A percentile compares a stretch with the other conserved stretches of the same genome.
phyloP scores from a whole-genome alignment of 495 filamentous ascomycete genomes.

The Lepraria neglecta region DNA sequence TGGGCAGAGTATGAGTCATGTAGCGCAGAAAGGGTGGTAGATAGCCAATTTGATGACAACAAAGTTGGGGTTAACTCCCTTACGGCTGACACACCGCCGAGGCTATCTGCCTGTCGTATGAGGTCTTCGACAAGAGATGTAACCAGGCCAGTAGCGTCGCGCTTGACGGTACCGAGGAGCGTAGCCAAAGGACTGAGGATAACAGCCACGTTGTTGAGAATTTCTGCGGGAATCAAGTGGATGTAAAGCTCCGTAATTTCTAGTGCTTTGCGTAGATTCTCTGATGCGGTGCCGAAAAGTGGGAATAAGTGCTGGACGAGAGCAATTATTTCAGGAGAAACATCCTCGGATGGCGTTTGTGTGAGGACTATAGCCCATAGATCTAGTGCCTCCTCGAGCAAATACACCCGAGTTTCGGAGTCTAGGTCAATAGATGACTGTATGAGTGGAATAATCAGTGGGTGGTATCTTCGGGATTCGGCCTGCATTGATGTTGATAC shows the following conservation, averaged over 20 bases:
- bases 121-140: slow-evolving; percentile 63
- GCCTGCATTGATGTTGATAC: slow-evolving; percentile 73
- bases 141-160: slow-evolving; percentile 59
- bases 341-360: slow-evolving; percentile 56
- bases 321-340: slow-evolving; percentile 57
- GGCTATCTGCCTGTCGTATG: slow-evolving; percentile 58
- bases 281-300: slow-evolving; percentile 62
- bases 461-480: slow-evolving; percentile 64
- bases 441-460: slow-evolving; percentile 71
- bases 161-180: slow-evolving; percentile 53
- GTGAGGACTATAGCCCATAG: slow-evolving; percentile 74
- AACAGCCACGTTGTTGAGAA: slow-evolving; percentile 61
- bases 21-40: slow-evolving; percentile 62
- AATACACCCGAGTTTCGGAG: slow-evolving; percentile 73
- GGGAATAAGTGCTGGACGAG: slow-evolving; percentile 64
- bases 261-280: slow-evolving; percentile 61
- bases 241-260: slow-evolving; percentile 76
- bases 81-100: slow-evolving; percentile 64
- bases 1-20: slow-evolving; percentile 63
- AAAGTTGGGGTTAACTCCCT: slow-evolving; percentile 59
- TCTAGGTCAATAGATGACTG: slow-evolving; percentile 66
- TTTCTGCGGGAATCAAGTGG: slow-evolving; percentile 64
- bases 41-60: slow-evolving; percentile 58
- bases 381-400: slow-evolving; percentile 86
- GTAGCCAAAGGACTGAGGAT: slow-evolving; percentile 51